Conservation (phyloP, 768 basidiomycete genomes). For the Boletus reticuloceps region DNA sequence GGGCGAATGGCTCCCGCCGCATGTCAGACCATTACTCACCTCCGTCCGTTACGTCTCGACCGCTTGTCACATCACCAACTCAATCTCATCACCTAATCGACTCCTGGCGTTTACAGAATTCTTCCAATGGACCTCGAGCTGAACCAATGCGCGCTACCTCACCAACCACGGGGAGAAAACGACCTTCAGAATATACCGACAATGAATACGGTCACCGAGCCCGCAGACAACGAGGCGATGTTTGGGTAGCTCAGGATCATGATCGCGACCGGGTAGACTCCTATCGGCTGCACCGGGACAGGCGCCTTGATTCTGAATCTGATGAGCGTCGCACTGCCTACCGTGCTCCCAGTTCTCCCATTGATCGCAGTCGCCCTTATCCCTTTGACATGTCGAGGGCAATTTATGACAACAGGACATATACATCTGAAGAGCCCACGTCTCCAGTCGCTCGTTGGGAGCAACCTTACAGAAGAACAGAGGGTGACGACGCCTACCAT, state of each 20-base stretch:
- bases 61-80: conserved; percentile 2
- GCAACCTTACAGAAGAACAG: conserved; percentile 7
- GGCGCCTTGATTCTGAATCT: conserved; percentile 9
- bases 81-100: conserved; percentile 1
- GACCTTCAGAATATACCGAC: conserved; percentile 20
- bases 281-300: conserved; percentile 9
- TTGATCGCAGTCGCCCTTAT: conserved; percentile 6
- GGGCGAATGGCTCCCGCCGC: not conserved
- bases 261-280: conserved; percentile 4
- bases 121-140: conserved; percentile 10
- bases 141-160: conserved; percentile 17
- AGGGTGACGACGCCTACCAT: conserved; percentile 13
- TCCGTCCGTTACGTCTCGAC: not conserved
- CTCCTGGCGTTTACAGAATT: conserved; percentile 5
- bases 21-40: conserved; percentile 13
- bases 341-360: conserved; percentile 4
- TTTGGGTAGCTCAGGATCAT: conserved; percentile 14
- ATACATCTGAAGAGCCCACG: not conserved
- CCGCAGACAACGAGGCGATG: conserved; percentile 24
- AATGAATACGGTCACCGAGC: conserved; percentile 18
- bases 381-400: conserved; percentile 5
- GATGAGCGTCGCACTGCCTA: conserved; percentile 11
- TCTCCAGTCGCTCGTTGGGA: conserved; percentile 3
- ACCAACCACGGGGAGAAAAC: conserved; percentile 18
- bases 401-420: conserved; percentile 6